Base-by-base conservation (phyloP, 2,329 filamentous ascomycete species). In the Botrytis deweyae region DNA sequence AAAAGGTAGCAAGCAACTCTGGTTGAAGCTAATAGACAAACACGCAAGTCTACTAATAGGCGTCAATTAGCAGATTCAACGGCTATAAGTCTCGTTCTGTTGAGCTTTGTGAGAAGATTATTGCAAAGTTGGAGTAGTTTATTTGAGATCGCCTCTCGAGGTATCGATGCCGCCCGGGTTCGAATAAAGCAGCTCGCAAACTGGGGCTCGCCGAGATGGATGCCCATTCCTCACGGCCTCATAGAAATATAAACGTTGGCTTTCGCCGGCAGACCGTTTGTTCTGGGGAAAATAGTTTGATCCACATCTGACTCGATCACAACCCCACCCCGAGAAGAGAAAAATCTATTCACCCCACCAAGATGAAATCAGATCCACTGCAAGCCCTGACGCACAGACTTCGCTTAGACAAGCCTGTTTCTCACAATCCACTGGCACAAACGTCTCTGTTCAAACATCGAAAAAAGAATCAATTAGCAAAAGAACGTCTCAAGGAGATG, bases 401-500 rank as follows among this genome's bases (percentile, higher is more conserved):
- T 55, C 52, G 52, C 52, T 55, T 55, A 55, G 12, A 2, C 52
- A 55, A 55, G 14, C n/a, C n/a, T 8, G 18, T n/a, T 55, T 6
- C 52, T 29, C 14, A 16, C n/a, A 33, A 33, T 29, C n/a, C n/a
- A 55, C 52, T 29, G n/a, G 14, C 52, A 55, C 52, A 55, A 29
- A 55, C 7, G 12, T 18, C 4, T 29, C 52, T 2, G 2, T 16
- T 29, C 6, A 16, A 29, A 16, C 52, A 18, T 55, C 1, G 5
- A 55, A 29, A 55, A 52, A 55, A n/a, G n/a, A n/a, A n/a, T n/a
- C n/a, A n/a, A n/a, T n/a, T n/a, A n/a, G n/a, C n/a, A n/a, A n/a
- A n/a, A n/a, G n/a, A n/a, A n/a, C n/a, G n/a, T n/a, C n/a, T 55
- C 6, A 8, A 4, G 0, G 1, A 1, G 0, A 5, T 2, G 0